Base-by-base conservation (phyloP, 176 grass and related monocot genomes). In the Cocos nucifera region DNA sequence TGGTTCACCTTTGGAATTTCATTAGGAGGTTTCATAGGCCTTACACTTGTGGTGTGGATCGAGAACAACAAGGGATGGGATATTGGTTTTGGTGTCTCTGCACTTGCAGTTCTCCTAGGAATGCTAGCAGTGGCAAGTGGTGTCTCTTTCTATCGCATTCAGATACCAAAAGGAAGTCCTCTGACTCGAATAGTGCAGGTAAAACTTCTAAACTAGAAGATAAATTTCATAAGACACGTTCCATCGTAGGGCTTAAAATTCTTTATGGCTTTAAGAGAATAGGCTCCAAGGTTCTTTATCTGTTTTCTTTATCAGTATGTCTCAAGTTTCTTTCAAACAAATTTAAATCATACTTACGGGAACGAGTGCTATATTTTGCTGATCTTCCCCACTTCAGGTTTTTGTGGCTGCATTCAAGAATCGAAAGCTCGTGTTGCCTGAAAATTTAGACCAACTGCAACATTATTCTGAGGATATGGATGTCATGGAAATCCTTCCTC, bases 1-100 rank as follows among this genome's bases (percentile, higher is more conserved):
- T 95, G 83, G 86, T 83, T 72, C 54, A 82, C 90, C 56, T 89
- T 95, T 21, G 58, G 72, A 4, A 70, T 95, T 25, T 95, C 90
- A 0, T 17, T 82, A 0, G 90, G 83, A 30, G 82, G 59, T 4
- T 83, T 95, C 53, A 68, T 78, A 3, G 86, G 90, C 6, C 78
- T 89, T 17, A 54, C 63, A n/a, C 48, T 79, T 54, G 15, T 95
- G 26, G 86, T 95, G 6, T 95, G 90, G 90, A 70, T 95, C 23
- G 55, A 95, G 57, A 68, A 89, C 17, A 69, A 22, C 56, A 66
- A 50, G 18, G 86, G 90, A 0, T 95, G 80, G 77, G 86, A 82
- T 53, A 16, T 87, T 0, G 90, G 86, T n/a, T 78, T 95, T 17
- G n/a, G 39, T 0, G 61, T 84, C 15, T 89, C 77, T n/a, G 77